Conservation (phyloP, 1,284 basidiomycete genomes). For the Ustilago bromivora region DNA sequence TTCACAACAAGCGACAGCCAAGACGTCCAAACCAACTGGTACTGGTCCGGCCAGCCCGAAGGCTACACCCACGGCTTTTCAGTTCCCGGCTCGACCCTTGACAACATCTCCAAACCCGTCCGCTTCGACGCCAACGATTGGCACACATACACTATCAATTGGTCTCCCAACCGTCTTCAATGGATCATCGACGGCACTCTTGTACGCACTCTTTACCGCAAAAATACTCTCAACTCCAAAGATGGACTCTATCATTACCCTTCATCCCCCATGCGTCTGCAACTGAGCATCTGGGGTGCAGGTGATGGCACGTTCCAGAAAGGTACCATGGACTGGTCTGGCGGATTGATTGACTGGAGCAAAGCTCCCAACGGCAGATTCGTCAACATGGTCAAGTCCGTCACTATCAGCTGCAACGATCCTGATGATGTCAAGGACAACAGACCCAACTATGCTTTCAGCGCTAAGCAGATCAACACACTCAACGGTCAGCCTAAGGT, state of each 20-base stretch:
- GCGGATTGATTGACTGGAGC: slow-evolving; percentile 56
- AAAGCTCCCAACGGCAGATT: slow-evolving; percentile 38
- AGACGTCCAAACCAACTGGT: slow-evolving; percentile 50
- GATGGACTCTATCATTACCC: slow-evolving; percentile 52
- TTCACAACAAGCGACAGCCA: slow-evolving; percentile 31
- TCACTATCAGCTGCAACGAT: slow-evolving; percentile 42
- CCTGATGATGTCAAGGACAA: slow-evolving; percentile 30
- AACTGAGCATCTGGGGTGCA: slow-evolving; percentile 56
- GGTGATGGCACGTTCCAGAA: slow-evolving; percentile 39
- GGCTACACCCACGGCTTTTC: slow-evolving; percentile 46
- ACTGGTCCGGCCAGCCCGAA: slow-evolving; percentile 39
- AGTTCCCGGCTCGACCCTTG: slow-evolving; percentile 11
- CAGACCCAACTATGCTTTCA: slow-evolving; percentile 38
- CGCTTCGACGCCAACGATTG: slow-evolving; percentile 27
- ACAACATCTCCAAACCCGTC: slow-evolving; percentile 13
- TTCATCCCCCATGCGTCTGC: slow-evolving; percentile 46
- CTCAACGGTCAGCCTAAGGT: slow-evolving; percentile 41
- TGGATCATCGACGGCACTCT: slow-evolving; percentile 53
- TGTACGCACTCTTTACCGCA: slow-evolving; percentile 51
- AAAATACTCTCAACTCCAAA: slow-evolving; percentile 26
- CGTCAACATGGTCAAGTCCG: slow-evolving; percentile 38
- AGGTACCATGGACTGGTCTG: slow-evolving; percentile 54
- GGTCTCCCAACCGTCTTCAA: slow-evolving; percentile 49
- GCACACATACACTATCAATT: slow-evolving; percentile 56
- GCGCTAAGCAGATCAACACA: slow-evolving; percentile 21